These are phyloP conservation scores for Postia placenta DNA, from an alignment of 768 basidiomycete genomes.

Conservation along the genomic window DNA sequence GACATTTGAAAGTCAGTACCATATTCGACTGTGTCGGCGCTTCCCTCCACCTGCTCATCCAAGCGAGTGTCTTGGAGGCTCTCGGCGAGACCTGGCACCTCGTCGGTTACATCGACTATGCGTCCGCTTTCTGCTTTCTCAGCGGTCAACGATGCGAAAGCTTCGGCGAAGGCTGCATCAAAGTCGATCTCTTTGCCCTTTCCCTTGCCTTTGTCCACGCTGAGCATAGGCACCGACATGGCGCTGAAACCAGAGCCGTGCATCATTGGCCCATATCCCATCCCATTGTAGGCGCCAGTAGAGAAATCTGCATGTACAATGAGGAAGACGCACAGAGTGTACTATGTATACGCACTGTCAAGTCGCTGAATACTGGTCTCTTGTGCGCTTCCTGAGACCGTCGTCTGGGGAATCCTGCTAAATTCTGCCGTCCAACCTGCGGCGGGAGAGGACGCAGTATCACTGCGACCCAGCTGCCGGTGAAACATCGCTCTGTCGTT, in stretches of 20 bases:
- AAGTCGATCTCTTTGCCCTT: conserved; percentile 76
- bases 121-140: conserved; percentile 36
- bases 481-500: conserved; percentile 1
- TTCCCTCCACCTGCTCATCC: conserved; percentile 10
- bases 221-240: conserved; percentile 6
- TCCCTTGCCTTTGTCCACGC: conserved; percentile 62
- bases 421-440: conserved; percentile 55
- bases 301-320: conserved; percentile 16
- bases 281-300: conserved; percentile 29
- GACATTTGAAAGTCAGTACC: conserved; percentile 48
- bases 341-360: conserved; percentile 32
- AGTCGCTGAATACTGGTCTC: conserved; percentile 31
- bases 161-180: conserved; percentile 77
- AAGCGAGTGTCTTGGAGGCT: conserved; percentile 27
- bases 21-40: conserved; percentile 12
- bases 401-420: conserved; percentile 17
- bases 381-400: conserved; percentile 11
- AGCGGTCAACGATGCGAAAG: conserved; percentile 45
- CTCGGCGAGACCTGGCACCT: conserved; percentile 31
- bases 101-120: conserved; percentile 44
- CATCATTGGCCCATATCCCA: conserved; percentile 20
- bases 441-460: background rate
- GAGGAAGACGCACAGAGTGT: background rate
- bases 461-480: conserved; percentile 27
- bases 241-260: background rate